phyloP scores from a whole-genome alignment of 306 rosid species.

The Inga laurina region DNA sequence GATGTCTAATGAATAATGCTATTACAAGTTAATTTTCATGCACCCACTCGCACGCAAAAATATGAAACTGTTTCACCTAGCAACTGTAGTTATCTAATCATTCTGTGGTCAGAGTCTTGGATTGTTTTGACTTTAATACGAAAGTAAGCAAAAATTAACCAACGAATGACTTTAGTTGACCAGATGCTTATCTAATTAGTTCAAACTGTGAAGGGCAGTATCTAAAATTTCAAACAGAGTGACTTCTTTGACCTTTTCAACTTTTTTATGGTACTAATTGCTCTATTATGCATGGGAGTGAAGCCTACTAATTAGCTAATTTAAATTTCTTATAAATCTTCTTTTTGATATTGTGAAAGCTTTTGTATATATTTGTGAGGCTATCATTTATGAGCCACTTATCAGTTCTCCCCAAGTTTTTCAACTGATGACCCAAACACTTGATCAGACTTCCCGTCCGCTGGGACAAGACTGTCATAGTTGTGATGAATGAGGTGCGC shows the following conservation, averaged over 20 bases:
- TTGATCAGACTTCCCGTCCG: constrained; percentile 91
- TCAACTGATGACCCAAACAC: constrained; percentile 30
- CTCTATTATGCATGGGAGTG: background rate
- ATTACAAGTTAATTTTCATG: constrained; percentile 12
- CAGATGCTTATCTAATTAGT: background rate
- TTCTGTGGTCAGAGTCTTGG: background rate
- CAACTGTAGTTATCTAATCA: background rate
- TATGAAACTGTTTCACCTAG: background rate
- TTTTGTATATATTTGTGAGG: background rate
- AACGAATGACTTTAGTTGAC: background rate
- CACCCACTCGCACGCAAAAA: background rate
- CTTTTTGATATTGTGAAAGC: background rate
- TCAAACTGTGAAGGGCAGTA: background rate
- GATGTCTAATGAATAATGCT: constrained; percentile 5
- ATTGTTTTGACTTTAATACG: background rate
- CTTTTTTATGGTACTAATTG: background rate
- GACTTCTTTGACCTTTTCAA: background rate
- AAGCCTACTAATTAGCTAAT: background rate
- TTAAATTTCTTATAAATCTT: background rate
- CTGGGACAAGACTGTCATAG: constrained; percentile 95
- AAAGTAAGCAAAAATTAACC: background rate
- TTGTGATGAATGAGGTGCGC: constrained; percentile 95
- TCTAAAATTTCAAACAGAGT: background rate
- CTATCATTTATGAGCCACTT: constrained; percentile 6
- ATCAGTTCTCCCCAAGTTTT: constrained; percentile 5